A percentile compares a stretch with the other conserved stretches of the same genome.
These are phyloP conservation scores for Moniliophthora roreri DNA, from an alignment of 1,284 basidiomycete species.

Conservation along the genomic window DNA sequence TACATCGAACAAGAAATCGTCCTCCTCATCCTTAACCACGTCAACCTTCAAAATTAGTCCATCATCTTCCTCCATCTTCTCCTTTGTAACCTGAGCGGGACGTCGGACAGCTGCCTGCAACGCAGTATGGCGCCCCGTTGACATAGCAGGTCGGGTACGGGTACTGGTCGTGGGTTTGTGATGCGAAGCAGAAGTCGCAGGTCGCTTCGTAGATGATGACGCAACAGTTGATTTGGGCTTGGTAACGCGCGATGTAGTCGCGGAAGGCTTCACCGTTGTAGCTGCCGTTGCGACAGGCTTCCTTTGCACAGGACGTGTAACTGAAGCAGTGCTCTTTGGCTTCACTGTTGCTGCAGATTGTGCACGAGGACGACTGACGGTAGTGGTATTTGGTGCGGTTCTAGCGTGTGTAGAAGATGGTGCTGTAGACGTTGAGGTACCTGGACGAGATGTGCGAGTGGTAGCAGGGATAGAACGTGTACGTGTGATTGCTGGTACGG, in stretches of 20 bases:
- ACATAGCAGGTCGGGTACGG: background rate
- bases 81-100: background rate
- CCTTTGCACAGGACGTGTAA: too few relatives aligned
- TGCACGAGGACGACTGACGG: background rate
- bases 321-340: too few relatives aligned
- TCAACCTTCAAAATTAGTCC: background rate
- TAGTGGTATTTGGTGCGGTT: background rate
- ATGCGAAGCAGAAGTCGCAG: conserved; percentile 8
- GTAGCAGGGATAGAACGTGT: background rate
- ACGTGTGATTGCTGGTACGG: conserved; percentile 5
- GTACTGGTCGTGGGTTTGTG: background rate
- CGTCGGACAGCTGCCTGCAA: background rate
- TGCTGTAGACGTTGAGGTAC: conserved; percentile 5
- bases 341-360: background rate
- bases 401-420: background rate
- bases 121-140: background rate
- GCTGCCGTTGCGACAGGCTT: background rate
- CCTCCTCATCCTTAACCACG: conserved; percentile 13
- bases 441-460: conserved; percentile 2
- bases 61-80: background rate
- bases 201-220: background rate
- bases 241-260: background rate
- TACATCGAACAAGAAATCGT: conserved; percentile 28
- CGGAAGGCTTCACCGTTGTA: background rate
- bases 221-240: background rate